Conservation (phyloP, 495 filamentous ascomycete species). For the Ascobolus immersus region DNA sequence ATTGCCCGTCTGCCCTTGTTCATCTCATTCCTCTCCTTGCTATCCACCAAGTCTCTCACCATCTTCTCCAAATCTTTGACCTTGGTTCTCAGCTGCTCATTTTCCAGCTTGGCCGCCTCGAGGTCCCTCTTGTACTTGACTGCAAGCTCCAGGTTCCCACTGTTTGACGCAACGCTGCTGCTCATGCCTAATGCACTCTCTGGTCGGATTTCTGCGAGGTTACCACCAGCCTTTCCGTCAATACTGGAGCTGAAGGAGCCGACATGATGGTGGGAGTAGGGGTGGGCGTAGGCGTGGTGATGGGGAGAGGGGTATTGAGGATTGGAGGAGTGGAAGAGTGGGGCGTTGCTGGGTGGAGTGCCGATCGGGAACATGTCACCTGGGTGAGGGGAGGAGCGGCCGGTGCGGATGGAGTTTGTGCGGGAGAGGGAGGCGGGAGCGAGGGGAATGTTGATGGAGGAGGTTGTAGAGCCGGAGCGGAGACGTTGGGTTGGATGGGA, state of each 20-base stretch:
- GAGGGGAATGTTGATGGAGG: slow-evolving; percentile 18
- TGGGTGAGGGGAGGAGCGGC: slow-evolving; percentile 16
- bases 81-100: slow-evolving; percentile 45
- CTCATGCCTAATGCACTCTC: background rate
- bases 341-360: slow-evolving; percentile 2
- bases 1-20: too few species aligned
- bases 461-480: slow-evolving; percentile 16
- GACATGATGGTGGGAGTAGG: background rate
- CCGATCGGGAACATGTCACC: slow-evolving; percentile 7
- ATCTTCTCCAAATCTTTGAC: slow-evolving; percentile 46
- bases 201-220: slow-evolving; percentile 3
- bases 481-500: slow-evolving; percentile 11
- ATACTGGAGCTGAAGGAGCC: background rate
- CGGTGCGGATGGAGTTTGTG: slow-evolving; percentile 11
- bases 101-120: slow-evolving; percentile 51
- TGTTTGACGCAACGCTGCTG: background rate
- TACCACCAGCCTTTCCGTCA: slow-evolving; percentile 4
- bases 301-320: background rate
- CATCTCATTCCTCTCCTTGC: too few species aligned
- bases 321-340: slow-evolving; percentile 6
- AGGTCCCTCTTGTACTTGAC: slow-evolving; percentile 42
- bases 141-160: slow-evolving; percentile 45
- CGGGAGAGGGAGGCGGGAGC: slow-evolving; percentile 11
- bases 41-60: slow-evolving; percentile 18
- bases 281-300: background rate